Evolutionary conservation across 2,329 filamentous ascomycete species (phyloP), one percentile per base, ranked within the genome.

Genomic region (Endocalyx cinctus): DNA sequence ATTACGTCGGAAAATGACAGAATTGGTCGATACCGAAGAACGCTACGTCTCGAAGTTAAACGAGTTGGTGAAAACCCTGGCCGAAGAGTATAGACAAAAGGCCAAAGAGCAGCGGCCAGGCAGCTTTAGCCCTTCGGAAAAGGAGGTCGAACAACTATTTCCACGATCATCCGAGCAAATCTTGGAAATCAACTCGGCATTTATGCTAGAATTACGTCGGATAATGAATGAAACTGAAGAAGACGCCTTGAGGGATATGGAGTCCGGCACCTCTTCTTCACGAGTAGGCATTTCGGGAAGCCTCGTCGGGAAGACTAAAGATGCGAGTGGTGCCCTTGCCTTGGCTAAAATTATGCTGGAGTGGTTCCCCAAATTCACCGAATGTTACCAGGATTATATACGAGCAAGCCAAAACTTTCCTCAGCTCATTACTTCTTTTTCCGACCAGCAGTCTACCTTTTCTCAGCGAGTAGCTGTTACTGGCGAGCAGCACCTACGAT

Each of bases 371-470:
- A 82, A 82, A 45, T 97, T 98, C 54, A 84, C 86, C 17, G 79
- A 88, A 38, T 88, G 86, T 52, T 98, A 98, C 57, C 82, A 87
- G 46, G 83, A 94, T 45, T 98, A 97, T 58, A 92, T 98, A 59
- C 82, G 82, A 47, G 83, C 87, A 10, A 94, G 94, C 58, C 85
- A 88, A 43, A 78, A 87, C 39, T 94, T 96, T 47, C 84, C 88
- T 1, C 79, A 84, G 35, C 73, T 90, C 12, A 74, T 97, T 34
- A 87, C 84, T 47, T 71, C 74, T 2, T 87, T 94, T 48, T 72
- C 92, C 41, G 84, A 87, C 49, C 79, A 81, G 36, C 81, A 84
- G 41, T 90, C 88, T 3, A 89, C 83, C 51, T 90, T 95, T 55
- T 83, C 84, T 3, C 82, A 84, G 47, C 72, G 85, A 28, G 78